Evolutionary conservation across 2,329 filamentous ascomycete genomes (phyloP).

Genomic region (Pseudogymnoascus sp.): DNA sequence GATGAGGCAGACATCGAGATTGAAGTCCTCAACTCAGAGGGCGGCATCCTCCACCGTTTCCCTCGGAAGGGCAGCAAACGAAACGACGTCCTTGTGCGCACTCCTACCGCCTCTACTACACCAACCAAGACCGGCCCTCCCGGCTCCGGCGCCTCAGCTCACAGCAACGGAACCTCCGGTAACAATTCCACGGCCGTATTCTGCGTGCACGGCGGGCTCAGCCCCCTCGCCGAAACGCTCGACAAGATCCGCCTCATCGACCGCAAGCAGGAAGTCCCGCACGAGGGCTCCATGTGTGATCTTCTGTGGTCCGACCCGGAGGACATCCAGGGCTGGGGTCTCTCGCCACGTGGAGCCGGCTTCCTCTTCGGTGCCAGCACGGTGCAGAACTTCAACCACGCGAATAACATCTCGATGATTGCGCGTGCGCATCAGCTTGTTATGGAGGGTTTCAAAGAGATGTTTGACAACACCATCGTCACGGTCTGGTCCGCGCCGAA

Average conservation of each 20-base stretch:
- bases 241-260: conserved; percentile 94
- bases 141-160: conserved; percentile 70
- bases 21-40: conserved; percentile 82
- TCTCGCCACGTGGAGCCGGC: conserved; percentile 87
- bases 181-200: conserved; percentile 81
- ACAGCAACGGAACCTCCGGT: conserved; percentile 56
- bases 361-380: conserved; percentile 96
- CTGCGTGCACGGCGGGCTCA: conserved; percentile 93
- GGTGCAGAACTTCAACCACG: conserved; percentile 91
- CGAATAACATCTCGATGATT: conserved; percentile 86
- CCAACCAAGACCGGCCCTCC: conserved; percentile 61
- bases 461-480: conserved; percentile 93
- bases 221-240: conserved; percentile 90
- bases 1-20: conserved; percentile 87
- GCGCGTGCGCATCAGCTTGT: conserved; percentile 94
- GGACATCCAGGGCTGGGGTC: conserved; percentile 94
- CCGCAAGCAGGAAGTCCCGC: conserved; percentile 95
- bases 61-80: conserved; percentile 40
- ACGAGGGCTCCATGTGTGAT: conserved; percentile 98
- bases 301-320: conserved; percentile 97
- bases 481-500: conserved; percentile 99
- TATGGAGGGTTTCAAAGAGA: conserved; percentile 99
- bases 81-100: conserved; percentile 31
- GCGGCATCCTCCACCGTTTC: conserved; percentile 70
- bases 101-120: conserved; percentile 36